Base-by-base conservation (phyloP, 2,329 filamentous ascomycete genomes). In the Chalaropsis ovoidea region DNA sequence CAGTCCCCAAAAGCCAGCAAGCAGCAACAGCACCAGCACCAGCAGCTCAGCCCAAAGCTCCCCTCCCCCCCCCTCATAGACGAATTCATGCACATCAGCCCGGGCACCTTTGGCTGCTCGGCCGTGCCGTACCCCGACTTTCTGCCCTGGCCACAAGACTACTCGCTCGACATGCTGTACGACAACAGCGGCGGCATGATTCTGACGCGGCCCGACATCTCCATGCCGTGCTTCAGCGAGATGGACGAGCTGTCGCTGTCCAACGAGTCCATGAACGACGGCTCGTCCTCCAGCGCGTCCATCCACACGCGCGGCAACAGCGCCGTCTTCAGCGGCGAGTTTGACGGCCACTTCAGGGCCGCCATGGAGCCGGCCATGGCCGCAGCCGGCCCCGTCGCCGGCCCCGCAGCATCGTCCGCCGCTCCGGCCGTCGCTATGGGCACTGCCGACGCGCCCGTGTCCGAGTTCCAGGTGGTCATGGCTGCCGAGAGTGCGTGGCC, bases 401-500 rank as follows among this genome's bases (percentile, higher is more conserved):
- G 5, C 17, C 4, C 22, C 13, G 19, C 11, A 49, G 19, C 3
- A 6, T 24, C 47, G 24, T 52, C 47, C 24, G 11, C 47, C 3
- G 45, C 17, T 1, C 5, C 45, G 19, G 6, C 17, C 19, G 45
- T 6, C 17, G 17, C 19, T 3, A 11, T 10, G 19, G 19, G 45
- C 10, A 6, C 22, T 2, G 17, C 54, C 22, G 54, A 17, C 8
- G 24, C 22, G 15, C 22, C 54, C 7, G 8, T 78, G 7, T 73
- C 76, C 7, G 79, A 81, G 66, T 78, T 79, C 49, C 76, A 79
- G 58, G 77, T 76, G 0, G 76, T 81, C 15, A 74, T 80, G 13
- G 77, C 76, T 0, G 76, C 79, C 0, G 79, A 82, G 68, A 75
- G 75, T 1, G 77, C 76, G 0, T 82, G 80, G 80, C 79, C 80